phyloP scores from a whole-genome alignment of 352 stramenopile species.

The Pythium sukuiense region DNA sequence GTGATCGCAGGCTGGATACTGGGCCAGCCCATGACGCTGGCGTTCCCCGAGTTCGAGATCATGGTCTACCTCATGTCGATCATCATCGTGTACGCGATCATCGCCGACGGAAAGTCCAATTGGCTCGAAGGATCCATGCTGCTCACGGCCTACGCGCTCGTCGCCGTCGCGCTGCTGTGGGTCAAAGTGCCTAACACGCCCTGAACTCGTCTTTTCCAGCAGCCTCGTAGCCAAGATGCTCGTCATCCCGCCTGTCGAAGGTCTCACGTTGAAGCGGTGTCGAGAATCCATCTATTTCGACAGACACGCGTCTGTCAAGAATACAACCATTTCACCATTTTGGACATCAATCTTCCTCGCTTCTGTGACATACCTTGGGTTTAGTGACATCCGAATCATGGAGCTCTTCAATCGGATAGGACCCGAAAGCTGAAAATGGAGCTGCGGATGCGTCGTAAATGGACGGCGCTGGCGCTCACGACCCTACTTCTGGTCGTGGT shows the following conservation, averaged over 20 bases:
- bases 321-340: slow-evolving; percentile 2
- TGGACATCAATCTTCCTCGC: slow-evolving; percentile 7
- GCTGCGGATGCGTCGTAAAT: slow-evolving; percentile 14
- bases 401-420: neutral
- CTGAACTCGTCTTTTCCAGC: neutral
- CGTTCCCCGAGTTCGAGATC: slow-evolving; percentile 97
- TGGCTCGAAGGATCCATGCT: slow-evolving; percentile 93
- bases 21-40: slow-evolving; percentile 93
- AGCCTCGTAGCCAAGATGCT: too few species aligned
- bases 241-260: too few species aligned
- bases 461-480: slow-evolving; percentile 6
- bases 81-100: slow-evolving; percentile 94
- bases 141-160: slow-evolving; percentile 89
- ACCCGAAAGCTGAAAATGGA: slow-evolving; percentile 1
- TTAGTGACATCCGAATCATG: neutral
- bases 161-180: slow-evolving; percentile 82
- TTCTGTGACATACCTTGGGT: slow-evolving; percentile 12
- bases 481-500: slow-evolving; percentile 14
- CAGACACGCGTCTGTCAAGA: neutral
- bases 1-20: slow-evolving; percentile 94
- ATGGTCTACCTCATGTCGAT: slow-evolving; percentile 95
- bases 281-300: slow-evolving; percentile 10
- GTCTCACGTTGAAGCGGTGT: slow-evolving; percentile 7
- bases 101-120: slow-evolving; percentile 90
- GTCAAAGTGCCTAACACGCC: slow-evolving; percentile 56